phyloP scores from a whole-genome alignment of 805 yeast genomes.

The Schwanniomyces yamadae region DNA sequence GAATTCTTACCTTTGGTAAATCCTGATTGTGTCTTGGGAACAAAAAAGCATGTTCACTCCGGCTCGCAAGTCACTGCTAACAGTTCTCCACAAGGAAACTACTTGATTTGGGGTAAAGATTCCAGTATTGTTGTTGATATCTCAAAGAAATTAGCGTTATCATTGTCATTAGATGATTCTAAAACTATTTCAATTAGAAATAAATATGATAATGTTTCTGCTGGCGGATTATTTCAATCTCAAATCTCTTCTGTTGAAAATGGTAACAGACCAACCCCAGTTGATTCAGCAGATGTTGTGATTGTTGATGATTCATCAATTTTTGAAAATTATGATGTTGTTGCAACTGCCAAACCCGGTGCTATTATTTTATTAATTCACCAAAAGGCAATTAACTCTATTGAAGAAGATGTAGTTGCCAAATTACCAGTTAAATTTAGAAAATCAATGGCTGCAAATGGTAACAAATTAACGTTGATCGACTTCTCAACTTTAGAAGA shows the following conservation, averaged over 20 bases:
- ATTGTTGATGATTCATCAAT: constrained; percentile 61
- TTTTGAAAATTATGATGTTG: constrained; percentile 58
- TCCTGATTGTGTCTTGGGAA: constrained; percentile 24
- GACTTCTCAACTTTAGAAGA: constrained; percentile 66
- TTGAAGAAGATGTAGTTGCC: constrained; percentile 51
- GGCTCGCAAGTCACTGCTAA: constrained; percentile 26
- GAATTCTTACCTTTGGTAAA: constrained; percentile 38
- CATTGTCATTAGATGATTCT: constrained; percentile 62
- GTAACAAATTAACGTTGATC: constrained; percentile 52
- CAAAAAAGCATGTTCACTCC: background rate
- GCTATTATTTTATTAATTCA: constrained; percentile 54
- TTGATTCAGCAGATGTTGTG: constrained; percentile 63
- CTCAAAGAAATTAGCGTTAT: constrained; percentile 64
- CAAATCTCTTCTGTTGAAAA: constrained; percentile 45
- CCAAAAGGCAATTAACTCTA: constrained; percentile 31
- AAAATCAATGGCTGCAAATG: constrained; percentile 50
- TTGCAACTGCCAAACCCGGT: constrained; percentile 54
- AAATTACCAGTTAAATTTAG: constrained; percentile 55
- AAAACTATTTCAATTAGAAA: constrained; percentile 56
- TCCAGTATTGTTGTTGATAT: constrained; percentile 53
- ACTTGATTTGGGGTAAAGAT: constrained; percentile 69
- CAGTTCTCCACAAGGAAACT: constrained; percentile 45
- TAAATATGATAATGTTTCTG: constrained; percentile 66
- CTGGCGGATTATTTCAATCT: constrained; percentile 75
- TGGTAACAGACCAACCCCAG: constrained; percentile 14